Evolutionary conservation across 1,139 yeast genomes (phyloP).

Genomic region (Geotrichum carabidarum): DNA sequence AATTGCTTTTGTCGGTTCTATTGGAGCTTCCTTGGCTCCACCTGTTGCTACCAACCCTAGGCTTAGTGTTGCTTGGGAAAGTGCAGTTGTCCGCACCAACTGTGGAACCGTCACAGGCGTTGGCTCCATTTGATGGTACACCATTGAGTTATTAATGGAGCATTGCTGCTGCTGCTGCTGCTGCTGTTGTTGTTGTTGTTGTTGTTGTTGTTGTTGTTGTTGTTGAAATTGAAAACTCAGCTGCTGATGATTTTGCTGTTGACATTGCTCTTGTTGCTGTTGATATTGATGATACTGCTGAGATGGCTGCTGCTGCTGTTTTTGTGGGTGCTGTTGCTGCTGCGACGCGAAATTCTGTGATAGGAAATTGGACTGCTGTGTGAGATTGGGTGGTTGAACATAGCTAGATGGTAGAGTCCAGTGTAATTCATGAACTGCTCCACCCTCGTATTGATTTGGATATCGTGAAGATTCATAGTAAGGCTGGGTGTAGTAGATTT

Average conservation of each 20-base stretch:
- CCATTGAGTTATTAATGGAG: background rate
- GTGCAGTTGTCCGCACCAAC: constrained; percentile 32
- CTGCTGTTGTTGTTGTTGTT: background rate
- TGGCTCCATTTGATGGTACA: background rate
- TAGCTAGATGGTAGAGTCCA: background rate
- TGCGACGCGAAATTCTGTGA: background rate
- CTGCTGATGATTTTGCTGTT: too few species aligned
- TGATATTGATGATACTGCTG: background rate
- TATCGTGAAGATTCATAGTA: background rate
- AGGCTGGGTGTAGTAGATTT: background rate
- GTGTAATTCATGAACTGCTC: background rate
- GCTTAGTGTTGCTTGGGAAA: constrained; percentile 27
- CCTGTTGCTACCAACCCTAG: background rate
- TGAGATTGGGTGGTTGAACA: background rate
- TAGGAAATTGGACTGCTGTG: background rate
- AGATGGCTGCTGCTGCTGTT: too few species aligned
- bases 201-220: too few species aligned
- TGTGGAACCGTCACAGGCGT: constrained; percentile 24
- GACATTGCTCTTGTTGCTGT: background rate
- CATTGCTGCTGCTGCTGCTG: background rate
- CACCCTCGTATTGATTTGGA: background rate
- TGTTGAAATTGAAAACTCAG: background rate
- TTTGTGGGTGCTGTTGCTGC: background rate
- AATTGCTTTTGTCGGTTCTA: constrained; percentile 27
- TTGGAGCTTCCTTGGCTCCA: constrained; percentile 21